Conservation (phyloP, 2,329 filamentous ascomycete genomes). For the Colletotrichum abscissum region DNA sequence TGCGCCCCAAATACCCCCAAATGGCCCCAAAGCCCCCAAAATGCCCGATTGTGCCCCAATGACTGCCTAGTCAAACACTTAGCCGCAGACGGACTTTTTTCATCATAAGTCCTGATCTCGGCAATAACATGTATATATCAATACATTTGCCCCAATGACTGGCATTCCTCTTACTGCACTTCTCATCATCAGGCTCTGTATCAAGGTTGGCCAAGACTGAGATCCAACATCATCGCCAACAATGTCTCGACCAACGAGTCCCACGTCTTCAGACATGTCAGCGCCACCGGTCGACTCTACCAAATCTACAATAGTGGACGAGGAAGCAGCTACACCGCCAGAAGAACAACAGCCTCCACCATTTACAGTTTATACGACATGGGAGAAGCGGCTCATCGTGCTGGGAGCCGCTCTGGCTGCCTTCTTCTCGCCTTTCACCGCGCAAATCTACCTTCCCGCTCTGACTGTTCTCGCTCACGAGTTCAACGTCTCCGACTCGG, state of each 20-base stretch:
- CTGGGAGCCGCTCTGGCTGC: constrained; percentile 50
- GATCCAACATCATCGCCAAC: background rate
- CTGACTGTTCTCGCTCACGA: constrained; percentile 60
- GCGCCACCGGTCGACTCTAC: background rate
- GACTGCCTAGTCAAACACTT: background rate
- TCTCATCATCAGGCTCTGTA: background rate
- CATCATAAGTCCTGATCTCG: background rate
- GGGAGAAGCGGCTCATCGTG: constrained; percentile 55
- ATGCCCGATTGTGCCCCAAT: background rate
- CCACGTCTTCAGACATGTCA: background rate
- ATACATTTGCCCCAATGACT: background rate
- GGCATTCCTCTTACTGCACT: background rate
- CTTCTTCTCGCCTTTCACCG: constrained; percentile 59
- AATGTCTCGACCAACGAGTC: constrained; percentile 14
- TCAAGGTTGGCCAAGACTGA: background rate
- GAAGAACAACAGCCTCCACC: constrained; percentile 32
- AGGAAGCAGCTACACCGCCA: constrained; percentile 14
- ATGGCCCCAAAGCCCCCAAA: background rate
- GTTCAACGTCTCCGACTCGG: constrained; percentile 52
- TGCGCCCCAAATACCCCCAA: background rate
- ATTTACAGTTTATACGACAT: constrained; percentile 52
- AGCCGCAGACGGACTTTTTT: background rate
- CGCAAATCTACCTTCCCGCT: constrained; percentile 67
- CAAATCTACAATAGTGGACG: constrained; percentile 14
- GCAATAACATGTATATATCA: background rate